phyloP scores from a whole-genome alignment of 805 yeast genomes.

The Monosporozyma yasuniensis region DNA sequence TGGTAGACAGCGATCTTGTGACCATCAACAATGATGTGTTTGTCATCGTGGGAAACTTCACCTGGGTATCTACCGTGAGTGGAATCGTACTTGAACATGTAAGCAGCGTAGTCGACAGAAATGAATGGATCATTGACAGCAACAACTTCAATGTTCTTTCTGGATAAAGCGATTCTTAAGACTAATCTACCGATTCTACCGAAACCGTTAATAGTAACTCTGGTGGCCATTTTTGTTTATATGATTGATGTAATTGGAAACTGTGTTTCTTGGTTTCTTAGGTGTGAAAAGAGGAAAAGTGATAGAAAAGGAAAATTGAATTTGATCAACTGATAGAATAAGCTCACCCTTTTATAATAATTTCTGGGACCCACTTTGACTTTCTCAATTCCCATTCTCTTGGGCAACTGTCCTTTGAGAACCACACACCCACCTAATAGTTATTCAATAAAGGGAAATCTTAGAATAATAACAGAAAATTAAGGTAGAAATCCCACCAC shows the following conservation, averaged over 20 bases:
- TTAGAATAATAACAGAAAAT: no score
- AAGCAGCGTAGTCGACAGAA: conserved; percentile 59
- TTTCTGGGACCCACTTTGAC: no score
- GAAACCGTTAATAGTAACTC: conserved; percentile 63
- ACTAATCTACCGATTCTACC: conserved; percentile 68
- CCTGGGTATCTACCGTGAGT: conserved; percentile 60
- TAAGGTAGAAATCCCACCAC: no score
- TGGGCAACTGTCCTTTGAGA: no score
- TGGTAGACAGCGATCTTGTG: conserved; percentile 42
- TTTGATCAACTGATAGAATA: neutral
- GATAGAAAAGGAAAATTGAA: neutral
- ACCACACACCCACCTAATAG: no score
- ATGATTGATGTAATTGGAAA: neutral
- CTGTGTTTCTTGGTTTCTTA: neutral
- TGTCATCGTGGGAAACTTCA: conserved; percentile 46
- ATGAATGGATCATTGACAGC: conserved; percentile 66
- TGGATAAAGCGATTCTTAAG: conserved; percentile 49
- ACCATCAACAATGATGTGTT: conserved; percentile 47
- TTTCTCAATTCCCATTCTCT: no score
- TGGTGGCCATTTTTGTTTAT: conserved; percentile 18
- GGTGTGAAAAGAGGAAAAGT: neutral
- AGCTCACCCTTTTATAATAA: neutral
- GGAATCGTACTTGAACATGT: conserved; percentile 69
- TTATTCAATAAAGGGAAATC: no score
- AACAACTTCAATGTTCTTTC: conserved; percentile 47